A percentile compares a stretch with the other conserved stretches of the same genome.
These are phyloP conservation scores for Podila horticola DNA, from an alignment of 192 early-diverging fungal genomes.

Conservation along the genomic window DNA sequence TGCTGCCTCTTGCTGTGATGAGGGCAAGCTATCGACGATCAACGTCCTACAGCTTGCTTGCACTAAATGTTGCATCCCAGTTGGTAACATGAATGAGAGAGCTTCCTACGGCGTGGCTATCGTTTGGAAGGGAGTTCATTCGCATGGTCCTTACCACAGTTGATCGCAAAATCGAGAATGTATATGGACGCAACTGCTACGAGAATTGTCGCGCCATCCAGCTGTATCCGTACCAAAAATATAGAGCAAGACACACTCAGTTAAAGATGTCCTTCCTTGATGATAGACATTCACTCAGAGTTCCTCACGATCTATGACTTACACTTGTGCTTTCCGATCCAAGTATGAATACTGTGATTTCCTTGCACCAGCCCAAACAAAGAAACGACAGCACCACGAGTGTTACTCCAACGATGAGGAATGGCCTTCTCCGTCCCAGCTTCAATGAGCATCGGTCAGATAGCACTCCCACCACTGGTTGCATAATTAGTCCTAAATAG, in stretches of 20 bases:
- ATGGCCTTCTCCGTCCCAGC: conserved; percentile 87
- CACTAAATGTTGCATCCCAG: conserved; percentile 52
- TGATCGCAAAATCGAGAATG: conserved; percentile 93
- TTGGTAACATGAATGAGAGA: background rate
- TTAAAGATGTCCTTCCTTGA: background rate
- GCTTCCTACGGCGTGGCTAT: background rate
- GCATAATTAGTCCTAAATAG: conserved; percentile 71
- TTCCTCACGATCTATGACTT: background rate
- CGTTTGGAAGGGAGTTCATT: too few relatives aligned
- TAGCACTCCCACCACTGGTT: conserved; percentile 85
- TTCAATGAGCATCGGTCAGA: conserved; percentile 81
- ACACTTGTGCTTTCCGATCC: conserved; percentile 35
- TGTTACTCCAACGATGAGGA: conserved; percentile 79
- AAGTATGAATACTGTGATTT: conserved; percentile 64
- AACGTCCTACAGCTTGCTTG: conserved; percentile 88
- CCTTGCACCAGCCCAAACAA: conserved; percentile 83
- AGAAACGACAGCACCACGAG: conserved; percentile 70
- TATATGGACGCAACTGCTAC: conserved; percentile 88
- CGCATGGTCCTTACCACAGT: conserved; percentile 63
- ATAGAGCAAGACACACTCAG: background rate
- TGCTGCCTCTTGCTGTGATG: conserved; percentile 84
- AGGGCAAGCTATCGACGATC: conserved; percentile 84
- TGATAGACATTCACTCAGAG: background rate
- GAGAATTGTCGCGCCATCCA: conserved; percentile 56
- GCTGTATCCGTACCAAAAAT: background rate